Base-by-base conservation (phyloP, 2,329 filamentous ascomycete species). In the Pestalotiopsis sp. region DNA sequence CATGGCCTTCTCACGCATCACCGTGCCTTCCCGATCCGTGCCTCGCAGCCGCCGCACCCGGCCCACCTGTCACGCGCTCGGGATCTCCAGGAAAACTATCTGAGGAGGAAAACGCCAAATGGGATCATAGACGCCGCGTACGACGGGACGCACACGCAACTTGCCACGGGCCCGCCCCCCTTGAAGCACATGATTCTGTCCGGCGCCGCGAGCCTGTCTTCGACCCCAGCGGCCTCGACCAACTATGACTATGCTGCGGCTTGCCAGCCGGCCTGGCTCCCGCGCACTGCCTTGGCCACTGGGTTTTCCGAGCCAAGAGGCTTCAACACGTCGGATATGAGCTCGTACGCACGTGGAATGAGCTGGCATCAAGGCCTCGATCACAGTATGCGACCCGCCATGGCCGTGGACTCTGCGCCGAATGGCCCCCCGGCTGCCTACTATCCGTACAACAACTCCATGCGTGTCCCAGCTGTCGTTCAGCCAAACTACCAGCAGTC, bases 121-220 rank as follows among this genome's bases (percentile, higher is more conserved):
- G 96, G 95, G n/a, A 97, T 94, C 49, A 87, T 98, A 70, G 92
- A 95, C 72, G 94, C 93, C 67, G 94, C 94, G 12, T 98, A 97
- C 76, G 95, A 98, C 85, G 94, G 93, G 39, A 93, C 93, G 4
- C 90, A 91, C 1, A 86, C 91, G 25, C 92, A 94, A 76, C 89
- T 91, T 74, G 89, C 87, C 11, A 89, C 91, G 45, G 92, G 92
- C 49, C 91, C 92, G 5, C 93, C 93, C 49, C 91, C 93, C 1
- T 84, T 90, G 61, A 98, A 98, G 81, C 94, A 97, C 78, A 89
- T 97, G 77, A 85, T 96, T 23, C 84, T 97, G 36, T 90, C 93
- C 3, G 86, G 87, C 6, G 78, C 81, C 11, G 80, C 79, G 23
- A 77, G 78, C 45, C 76, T 45, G 73, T 77, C 3, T 70, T 76